Base-by-base conservation (phyloP, 176 grass and related monocot genomes). In the Thinopyrum elongatum region DNA sequence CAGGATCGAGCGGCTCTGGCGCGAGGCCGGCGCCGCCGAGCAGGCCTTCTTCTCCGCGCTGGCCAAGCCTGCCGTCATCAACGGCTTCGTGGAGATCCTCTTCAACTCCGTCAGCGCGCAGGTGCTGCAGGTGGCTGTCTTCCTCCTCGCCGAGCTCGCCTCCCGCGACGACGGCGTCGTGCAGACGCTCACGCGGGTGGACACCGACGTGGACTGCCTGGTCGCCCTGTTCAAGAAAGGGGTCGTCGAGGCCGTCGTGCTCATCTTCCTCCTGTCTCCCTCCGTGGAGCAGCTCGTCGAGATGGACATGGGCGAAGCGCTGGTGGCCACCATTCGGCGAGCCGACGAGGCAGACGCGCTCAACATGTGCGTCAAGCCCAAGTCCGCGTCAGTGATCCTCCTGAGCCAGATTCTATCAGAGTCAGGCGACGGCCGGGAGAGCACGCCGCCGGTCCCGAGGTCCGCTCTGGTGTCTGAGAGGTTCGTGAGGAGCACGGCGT, bases 181-280 rank as follows among this genome's bases (percentile, higher is more conserved):
- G 80, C 85, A 90, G 82, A 94, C 93, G 49, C 87, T 94, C 4
- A 94, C 87, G 2, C 29, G 87, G 78, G 93, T 94, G 25, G 90
- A 94, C 30, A 85, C 87, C 75, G 93, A 92, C 88, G 85, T 94
- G 6, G 85, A 94, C 73, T 92, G 93, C 87, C 86, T 94, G 7
- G 90, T 87, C 7, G 93, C 90, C 3, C 87, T 94, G 6, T 94
- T 94, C 85, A 94, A 94, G 90, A 94, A 94, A 13, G 90, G 93
- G 1, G 77, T 94, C 22, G 25, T 87, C 1, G 93, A 92, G 67
- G 85, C 90, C 19, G 85, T 85, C 17, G 74, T 83, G 6, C 90
- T 94, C 81, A 86, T 94, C 65, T 90, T 79, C 72, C 81, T 94
- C 21, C 83, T 94, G 0, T 22, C 57, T 4, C 92, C 93, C 21